Evolutionary conservation across 2,329 filamentous ascomycete genomes (phyloP), one percentile per base, ranked within the genome.

Genomic region (Aspergillus niger): DNA sequence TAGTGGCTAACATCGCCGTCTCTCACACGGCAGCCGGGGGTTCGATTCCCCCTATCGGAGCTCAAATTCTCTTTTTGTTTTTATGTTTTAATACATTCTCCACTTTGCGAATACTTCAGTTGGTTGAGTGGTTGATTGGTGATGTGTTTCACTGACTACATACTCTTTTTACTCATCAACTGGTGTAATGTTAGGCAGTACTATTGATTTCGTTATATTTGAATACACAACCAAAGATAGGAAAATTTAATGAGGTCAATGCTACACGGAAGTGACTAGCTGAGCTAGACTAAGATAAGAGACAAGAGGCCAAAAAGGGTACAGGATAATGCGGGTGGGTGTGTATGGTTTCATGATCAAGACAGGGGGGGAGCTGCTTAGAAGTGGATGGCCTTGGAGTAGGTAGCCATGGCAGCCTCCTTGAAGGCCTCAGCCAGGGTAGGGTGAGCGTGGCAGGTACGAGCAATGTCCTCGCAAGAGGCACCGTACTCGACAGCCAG

Each of bases 351-450:
- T 36, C 32, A 36, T 36, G 63, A 66, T 70, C 63, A 67, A 59
- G 60, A 57, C 55, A 36, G 60, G 60, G 63, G 64, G 57, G 39
- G 60, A 63, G 60, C 57, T 60, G 63, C 67, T 70, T 91, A 99
- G 81, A 90, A 96, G 83, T 99, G 95, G 77, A 99, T 97, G 68
- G 95, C 89, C 84, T 97, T 95, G 73, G 89, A 87, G 82, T 96
- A 92, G 54, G 94, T 97, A 64, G 92, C 91, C 95, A 99, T 98
- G 70, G 95, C 95, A 73, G 95, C 95, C 86, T 99, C 95, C 86
- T 99, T 99, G 86, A 99, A 98, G 48, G 95, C 95, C 83, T 99
- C 95, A 24, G 94, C 89, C 62, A 99, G 85, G 55, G 93, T 97
- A 59, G 95, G 95, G 82, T 99, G 95, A 58, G 95, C 95, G 81